Base-by-base conservation (phyloP, 306 rosid species). In the Crataegus laevigata region DNA sequence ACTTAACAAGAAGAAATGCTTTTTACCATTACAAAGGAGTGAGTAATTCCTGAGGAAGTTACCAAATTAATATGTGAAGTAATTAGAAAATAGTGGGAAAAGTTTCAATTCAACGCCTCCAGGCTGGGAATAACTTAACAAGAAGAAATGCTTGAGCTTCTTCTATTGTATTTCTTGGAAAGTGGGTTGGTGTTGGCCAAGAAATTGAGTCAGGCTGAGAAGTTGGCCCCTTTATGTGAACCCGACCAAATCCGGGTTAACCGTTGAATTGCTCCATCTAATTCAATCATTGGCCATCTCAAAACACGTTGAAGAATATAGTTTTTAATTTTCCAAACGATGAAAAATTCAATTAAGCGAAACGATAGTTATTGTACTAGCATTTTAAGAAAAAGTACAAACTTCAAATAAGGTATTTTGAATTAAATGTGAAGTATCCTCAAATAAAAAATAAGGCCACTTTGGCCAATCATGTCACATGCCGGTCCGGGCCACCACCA, bases 231-330 rank as follows among this genome's bases (percentile, higher is more conserved):
- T 64, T 65, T 60, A 84, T 84, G 83, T 84, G 85, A 84, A 84
- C 75, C 79, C 79, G 85, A 84, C 88, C 81, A 63, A 54, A 36
- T 42, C 83, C 85, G 74, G 79, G 10, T 72, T 72, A 81, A 66
- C 66, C 67, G 81, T 81, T 75, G 74, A 81, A 64, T 73, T 84
- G 63, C 75, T 68, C 77, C 68, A 78, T 82, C 75, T 67, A 77
- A 77, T 74, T 73, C 83, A 82, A 87, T 75, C 67, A 84, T 84
- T 82, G 90, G 82, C 88, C 74, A 29, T 40, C 24, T 50, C 75
- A 21, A 63, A 17, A 7, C 68, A 6, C 4, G 30, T 63, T 29
- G 4, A 30, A 22, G 21, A 4, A 63, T 21, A 18, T 32, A 10
- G 7, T 26, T 62, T 63, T 29, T 47, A 18, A 7, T 17, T 47